Evolutionary conservation across 257 asterid species (phyloP).

Genomic region (Mitragyna speciosa): DNA sequence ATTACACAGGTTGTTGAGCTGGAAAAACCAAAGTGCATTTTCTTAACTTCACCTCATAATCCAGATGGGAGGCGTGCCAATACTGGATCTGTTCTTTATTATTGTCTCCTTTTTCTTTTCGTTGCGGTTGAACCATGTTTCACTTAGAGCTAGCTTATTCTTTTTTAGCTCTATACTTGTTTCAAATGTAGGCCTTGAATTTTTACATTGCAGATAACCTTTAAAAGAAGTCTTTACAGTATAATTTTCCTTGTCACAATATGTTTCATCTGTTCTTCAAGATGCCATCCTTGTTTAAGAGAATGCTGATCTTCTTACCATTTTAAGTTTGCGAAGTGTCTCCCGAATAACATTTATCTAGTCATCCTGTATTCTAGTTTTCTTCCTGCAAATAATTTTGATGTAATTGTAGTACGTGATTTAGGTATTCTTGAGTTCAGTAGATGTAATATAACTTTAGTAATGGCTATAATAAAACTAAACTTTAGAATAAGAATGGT

Average conservation of each 20-base stretch:
- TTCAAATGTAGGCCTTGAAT: neutral
- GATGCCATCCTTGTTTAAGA: neutral
- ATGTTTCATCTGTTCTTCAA: neutral
- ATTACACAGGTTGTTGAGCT: constrained; percentile 65
- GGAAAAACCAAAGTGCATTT: constrained; percentile 93
- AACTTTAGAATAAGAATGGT: neutral
- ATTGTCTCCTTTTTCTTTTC: neutral
- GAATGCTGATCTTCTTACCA: neutral
- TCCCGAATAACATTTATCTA: neutral
- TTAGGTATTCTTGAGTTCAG: neutral
- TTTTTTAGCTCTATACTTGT: neutral
- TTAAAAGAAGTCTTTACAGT: neutral
- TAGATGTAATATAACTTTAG: neutral
- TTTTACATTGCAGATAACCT: neutral
- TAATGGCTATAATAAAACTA: neutral
- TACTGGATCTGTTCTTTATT: constrained; percentile 11
- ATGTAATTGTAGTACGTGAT: neutral
- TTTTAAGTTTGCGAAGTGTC: neutral
- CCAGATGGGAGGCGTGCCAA: constrained; percentile 92
- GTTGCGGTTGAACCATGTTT: neutral
- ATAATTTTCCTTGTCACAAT: neutral
- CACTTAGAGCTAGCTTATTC: neutral
- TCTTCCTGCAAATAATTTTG: neutral
- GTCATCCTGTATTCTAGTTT: neutral
- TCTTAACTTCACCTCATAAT: constrained; percentile 93